Evolutionary conservation across 352 stramenopile genomes (phyloP).

Genomic region (Phytophthora ohioensis): DNA sequence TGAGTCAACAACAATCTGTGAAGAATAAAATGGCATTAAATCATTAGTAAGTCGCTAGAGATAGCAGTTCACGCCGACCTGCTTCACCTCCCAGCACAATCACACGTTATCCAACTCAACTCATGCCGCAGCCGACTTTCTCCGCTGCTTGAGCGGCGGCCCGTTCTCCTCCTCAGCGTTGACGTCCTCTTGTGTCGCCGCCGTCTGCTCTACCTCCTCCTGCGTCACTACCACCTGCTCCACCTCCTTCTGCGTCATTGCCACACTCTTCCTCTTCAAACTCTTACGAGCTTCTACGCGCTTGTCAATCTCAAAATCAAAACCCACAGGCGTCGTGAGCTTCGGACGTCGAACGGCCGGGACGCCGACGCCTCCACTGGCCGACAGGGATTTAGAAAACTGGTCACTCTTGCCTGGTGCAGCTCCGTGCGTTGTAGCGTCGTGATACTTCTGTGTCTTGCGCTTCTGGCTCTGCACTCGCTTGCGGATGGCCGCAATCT

Average conservation of each 20-base stretch:
- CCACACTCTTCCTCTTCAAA: constrained; percentile 43
- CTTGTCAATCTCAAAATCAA: constrained; percentile 79
- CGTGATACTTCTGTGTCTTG: constrained; percentile 74
- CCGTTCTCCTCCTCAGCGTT: constrained; percentile 18
- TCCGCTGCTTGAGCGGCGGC: constrained; percentile 30
- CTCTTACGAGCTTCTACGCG: constrained; percentile 46
- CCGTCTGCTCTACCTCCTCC: no score
- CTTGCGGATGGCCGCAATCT: constrained; percentile 76
- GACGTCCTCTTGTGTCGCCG: constrained; percentile 7
- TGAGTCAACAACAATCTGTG: constrained; percentile 2
- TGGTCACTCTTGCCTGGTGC: constrained; percentile 47
- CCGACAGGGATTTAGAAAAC: constrained; percentile 60
- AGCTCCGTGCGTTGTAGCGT: constrained; percentile 57
- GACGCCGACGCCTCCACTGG: constrained; percentile 70
- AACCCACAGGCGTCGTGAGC: constrained; percentile 72
- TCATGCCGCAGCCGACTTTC: constrained; percentile 33
- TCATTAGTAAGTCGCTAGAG: constrained; percentile 30
- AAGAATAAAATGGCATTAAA: constrained; percentile 36
- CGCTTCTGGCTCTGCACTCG: constrained; percentile 62
- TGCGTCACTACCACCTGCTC: neutral
- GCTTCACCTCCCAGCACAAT: constrained; percentile 7
- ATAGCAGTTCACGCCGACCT: neutral
- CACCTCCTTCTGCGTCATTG: constrained; percentile 13
- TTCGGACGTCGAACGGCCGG: constrained; percentile 71
- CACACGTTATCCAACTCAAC: constrained; percentile 15